These are phyloP conservation scores for Mycena vulgaris DNA, from an alignment of 768 basidiomycete species.

Conservation along the genomic window DNA sequence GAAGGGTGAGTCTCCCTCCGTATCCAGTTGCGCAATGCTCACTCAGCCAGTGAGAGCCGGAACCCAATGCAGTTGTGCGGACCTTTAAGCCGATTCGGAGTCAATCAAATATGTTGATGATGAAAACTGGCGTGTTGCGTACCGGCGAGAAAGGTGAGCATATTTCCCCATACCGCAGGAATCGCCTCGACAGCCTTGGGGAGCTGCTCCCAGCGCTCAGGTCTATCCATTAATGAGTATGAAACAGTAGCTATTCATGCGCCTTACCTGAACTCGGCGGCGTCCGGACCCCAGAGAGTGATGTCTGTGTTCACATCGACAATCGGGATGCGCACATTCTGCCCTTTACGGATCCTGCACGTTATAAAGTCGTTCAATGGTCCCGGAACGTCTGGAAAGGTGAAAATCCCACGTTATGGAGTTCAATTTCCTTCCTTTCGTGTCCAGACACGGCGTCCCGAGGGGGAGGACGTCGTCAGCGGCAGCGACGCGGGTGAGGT, in stretches of 20 bases:
- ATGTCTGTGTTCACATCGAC: slow-evolving; percentile 41
- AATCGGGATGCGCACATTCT: slow-evolving; percentile 49
- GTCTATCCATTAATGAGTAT: too few species aligned
- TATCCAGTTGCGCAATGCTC: too few species aligned
- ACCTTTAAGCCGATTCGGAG: not conserved
- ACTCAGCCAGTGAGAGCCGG: slow-evolving; percentile 44
- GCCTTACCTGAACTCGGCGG: slow-evolving; percentile 51
- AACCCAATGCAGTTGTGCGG: slow-evolving; percentile 63
- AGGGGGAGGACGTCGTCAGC: slow-evolving; percentile 49
- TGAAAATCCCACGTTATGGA: too few species aligned
- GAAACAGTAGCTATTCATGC: too few species aligned
- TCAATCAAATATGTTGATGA: not conserved
- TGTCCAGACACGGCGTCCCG: slow-evolving; percentile 41
- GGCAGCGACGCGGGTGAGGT: slow-evolving; percentile 43
- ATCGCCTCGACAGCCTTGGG: not conserved
- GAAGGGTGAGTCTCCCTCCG: not conserved
- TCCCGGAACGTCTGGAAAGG: too few species aligned
- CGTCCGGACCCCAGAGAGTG: slow-evolving; percentile 47
- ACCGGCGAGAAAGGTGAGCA: slow-evolving; percentile 10
- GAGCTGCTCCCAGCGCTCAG: not conserved
- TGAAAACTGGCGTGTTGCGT: not conserved
- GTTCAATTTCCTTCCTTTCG: slow-evolving; percentile 42
- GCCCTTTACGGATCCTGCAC: slow-evolving; percentile 43
- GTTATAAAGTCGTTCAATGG: too few species aligned
- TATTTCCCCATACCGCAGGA: not conserved